phyloP scores from a whole-genome alignment of 805 yeast species.

The Blastobotrys parvus region DNA sequence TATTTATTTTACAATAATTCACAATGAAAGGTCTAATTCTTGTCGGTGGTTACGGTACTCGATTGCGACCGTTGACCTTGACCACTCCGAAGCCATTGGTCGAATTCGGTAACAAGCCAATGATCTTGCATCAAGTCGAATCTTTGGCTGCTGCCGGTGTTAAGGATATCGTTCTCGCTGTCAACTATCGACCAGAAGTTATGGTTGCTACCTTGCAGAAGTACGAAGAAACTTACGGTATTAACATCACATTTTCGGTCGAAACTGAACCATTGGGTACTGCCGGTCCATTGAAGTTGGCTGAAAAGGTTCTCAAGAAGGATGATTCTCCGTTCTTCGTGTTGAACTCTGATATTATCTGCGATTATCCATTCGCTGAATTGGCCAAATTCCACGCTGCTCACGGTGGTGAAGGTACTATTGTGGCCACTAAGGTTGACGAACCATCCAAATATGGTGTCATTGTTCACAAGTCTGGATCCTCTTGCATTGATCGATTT shows the following conservation, averaged over 20 bases:
- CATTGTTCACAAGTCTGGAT: conserved; percentile 92
- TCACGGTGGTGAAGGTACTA: conserved; percentile 97
- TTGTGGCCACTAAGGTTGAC: conserved; percentile 98
- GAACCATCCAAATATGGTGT: conserved; percentile 99
- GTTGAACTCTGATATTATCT: conserved; percentile 95
- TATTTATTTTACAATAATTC: not conserved
- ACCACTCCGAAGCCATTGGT: conserved; percentile 95
- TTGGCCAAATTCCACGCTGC: conserved; percentile 86
- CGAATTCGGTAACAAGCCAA: conserved; percentile 98
- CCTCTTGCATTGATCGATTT: conserved; percentile 94
- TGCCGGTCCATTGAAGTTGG: conserved; percentile 97
- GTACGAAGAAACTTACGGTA: conserved; percentile 93
- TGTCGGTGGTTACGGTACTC: conserved; percentile 99
- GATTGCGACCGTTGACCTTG: conserved; percentile 96
- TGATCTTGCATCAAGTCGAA: conserved; percentile 98
- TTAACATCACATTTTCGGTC: conserved; percentile 89
- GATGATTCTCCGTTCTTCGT: conserved; percentile 96
- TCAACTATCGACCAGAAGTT: conserved; percentile 98
- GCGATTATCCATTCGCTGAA: conserved; percentile 96
- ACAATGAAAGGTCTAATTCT: conserved; percentile 91
- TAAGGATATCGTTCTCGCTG: conserved; percentile 96
- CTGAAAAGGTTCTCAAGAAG: conserved; percentile 87
- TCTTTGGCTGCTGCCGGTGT: conserved; percentile 98
- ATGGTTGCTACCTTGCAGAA: conserved; percentile 93
- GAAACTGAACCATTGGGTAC: conserved; percentile 99